Percentiles rank a stretch among this genome's conserved stretches.
These are phyloP conservation scores for Bertia moriformis DNA, from an alignment of 2,329 filamentous ascomycete species.

Conservation along the genomic window DNA sequence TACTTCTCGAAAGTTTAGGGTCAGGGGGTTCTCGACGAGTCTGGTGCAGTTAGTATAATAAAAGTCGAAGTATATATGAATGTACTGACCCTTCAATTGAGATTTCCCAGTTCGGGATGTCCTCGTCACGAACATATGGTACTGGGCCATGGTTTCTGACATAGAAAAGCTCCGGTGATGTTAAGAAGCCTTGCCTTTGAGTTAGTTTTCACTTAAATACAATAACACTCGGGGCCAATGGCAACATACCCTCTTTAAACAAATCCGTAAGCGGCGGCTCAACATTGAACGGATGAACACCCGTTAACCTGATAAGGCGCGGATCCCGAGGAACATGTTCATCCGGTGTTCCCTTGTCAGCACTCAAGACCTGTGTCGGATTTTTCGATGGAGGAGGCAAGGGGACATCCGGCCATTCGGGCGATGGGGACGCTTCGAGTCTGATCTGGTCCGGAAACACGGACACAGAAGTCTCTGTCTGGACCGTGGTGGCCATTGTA, in stretches of 20 bases:
- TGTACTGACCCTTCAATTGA: conserved; percentile 45
- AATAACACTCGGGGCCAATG: not conserved
- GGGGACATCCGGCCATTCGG: conserved; percentile 17
- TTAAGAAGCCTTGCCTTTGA: conserved; percentile 33
- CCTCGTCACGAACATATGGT: conserved; percentile 44
- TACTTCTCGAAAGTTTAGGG: conserved; percentile 42
- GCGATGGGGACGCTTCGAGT: not conserved
- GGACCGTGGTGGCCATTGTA: too few species aligned
- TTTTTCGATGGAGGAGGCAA: conserved; percentile 39
- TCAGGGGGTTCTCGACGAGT: conserved; percentile 48
- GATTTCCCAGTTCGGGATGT: conserved; percentile 54
- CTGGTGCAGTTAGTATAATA: not conserved
- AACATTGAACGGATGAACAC: conserved; percentile 59
- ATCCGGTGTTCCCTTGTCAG: conserved; percentile 54
- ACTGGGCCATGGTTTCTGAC: conserved; percentile 59
- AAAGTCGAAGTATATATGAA: not conserved
- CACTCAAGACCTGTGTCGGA: conserved; percentile 37
- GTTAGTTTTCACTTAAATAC: not conserved
- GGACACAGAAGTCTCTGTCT: not conserved
- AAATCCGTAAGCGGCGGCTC: conserved; percentile 51
- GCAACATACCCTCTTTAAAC: conserved; percentile 34
- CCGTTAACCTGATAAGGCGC: conserved; percentile 51
- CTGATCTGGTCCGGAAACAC: not conserved
- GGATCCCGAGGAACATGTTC: conserved; percentile 54
- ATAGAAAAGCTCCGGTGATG: conserved; percentile 56